These are phyloP conservation scores for Camelina neglecta DNA, from an alignment of 345 rosid genomes.

Conservation along the genomic window DNA sequence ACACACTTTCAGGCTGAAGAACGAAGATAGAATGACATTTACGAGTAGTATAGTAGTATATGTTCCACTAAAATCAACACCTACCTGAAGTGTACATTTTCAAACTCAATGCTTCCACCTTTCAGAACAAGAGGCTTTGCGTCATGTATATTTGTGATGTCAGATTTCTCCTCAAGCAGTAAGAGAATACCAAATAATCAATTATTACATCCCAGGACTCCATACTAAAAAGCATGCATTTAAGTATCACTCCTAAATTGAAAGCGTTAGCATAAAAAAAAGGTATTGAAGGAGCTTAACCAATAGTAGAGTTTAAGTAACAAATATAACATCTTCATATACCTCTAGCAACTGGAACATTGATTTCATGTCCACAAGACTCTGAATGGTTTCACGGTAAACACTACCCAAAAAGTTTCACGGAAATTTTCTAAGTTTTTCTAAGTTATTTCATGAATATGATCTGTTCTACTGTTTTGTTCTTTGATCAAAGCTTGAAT, in stretches of 20 bases:
- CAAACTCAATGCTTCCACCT: slow-evolving; percentile 86
- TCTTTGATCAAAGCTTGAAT: no score
- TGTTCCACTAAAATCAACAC: slow-evolving; percentile 28
- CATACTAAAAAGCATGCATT: slow-evolving; percentile 11
- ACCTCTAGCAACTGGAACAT: slow-evolving; percentile 99
- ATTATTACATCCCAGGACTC: background rate
- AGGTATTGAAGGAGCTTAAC: background rate
- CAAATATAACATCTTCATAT: slow-evolving; percentile 32
- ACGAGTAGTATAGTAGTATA: slow-evolving; percentile 21
- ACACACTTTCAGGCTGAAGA: background rate
- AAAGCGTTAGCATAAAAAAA: slow-evolving; percentile 17
- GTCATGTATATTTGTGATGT: slow-evolving; percentile 66
- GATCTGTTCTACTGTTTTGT: no score
- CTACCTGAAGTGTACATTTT: slow-evolving; percentile 89
- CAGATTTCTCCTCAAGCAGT: slow-evolving; percentile 77
- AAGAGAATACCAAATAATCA: slow-evolving; percentile 35
- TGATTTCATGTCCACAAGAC: slow-evolving; percentile 96
- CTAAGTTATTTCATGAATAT: no score
- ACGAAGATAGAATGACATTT: background rate
- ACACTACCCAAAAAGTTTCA: slow-evolving; percentile 94
- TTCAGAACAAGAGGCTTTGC: slow-evolving; percentile 73
- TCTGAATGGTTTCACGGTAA: slow-evolving; percentile 97
- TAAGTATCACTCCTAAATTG: slow-evolving; percentile 10
- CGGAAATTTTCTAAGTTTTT: no score
- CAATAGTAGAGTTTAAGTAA: slow-evolving; percentile 7